Conservation (phyloP, 345 rosid species). For the Citrus mangshanensis region DNA sequence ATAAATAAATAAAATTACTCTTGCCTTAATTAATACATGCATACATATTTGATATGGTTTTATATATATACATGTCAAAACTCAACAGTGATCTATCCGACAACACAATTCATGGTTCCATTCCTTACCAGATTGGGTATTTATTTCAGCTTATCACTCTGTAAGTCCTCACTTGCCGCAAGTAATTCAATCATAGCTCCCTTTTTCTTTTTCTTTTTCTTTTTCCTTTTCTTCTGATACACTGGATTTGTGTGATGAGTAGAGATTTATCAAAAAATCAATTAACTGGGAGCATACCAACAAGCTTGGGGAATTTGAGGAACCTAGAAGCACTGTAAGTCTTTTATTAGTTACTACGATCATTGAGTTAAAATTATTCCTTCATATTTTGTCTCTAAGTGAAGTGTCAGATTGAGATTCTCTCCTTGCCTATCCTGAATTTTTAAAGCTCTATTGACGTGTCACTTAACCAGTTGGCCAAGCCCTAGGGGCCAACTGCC, state of each 20-base stretch:
- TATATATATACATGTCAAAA: neutral
- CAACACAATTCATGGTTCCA: neutral
- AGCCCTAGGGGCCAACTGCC: no score
- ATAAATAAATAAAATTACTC: neutral
- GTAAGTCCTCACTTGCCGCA: neutral
- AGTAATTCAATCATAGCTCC: no score
- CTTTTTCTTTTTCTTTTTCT: no score
- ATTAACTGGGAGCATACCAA: neutral
- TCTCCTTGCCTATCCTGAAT: no score
- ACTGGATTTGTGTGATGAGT: neutral
- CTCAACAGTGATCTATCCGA: constrained; percentile 2
- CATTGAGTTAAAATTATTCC: no score
- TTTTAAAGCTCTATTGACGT: no score
- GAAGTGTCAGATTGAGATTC: no score
- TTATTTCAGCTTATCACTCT: neutral
- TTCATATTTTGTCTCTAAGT: no score
- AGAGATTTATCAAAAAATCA: neutral
- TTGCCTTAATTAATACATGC: neutral
- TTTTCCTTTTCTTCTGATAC: no score
- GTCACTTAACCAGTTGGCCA: no score
- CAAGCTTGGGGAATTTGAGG: neutral
- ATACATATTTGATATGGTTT: neutral
- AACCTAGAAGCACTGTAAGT: neutral
- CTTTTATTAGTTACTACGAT: no score
- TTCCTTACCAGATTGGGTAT: neutral